Base-by-base conservation (phyloP, 2,329 filamentous ascomycete species). In the Aspergillus sp. region DNA sequence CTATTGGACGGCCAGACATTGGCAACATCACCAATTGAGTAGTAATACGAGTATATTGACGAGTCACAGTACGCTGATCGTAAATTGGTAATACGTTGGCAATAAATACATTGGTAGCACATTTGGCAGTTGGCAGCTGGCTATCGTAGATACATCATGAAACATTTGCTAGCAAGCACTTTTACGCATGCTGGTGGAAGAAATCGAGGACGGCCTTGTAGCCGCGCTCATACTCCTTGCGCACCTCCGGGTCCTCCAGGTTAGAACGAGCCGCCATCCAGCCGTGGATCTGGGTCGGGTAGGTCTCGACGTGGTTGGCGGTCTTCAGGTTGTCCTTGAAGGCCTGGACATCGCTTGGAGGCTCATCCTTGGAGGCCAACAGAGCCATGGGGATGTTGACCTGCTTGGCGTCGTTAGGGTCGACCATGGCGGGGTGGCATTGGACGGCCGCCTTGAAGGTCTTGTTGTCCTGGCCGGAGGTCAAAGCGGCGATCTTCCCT, bases 361-460 rank as follows among this genome's bases (percentile, higher is more conserved):
- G 61, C 68, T 82, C 79, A 42, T 81, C 79, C 60, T 73, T 74
- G 34, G 71, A 75, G 2, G 79, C 77, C 36, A 82, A 68, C 68
- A 81, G 69, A 5, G 73, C 71, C 61, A 77, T 77, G 1, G 79
- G 79, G 35, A 82, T 77, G 3, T 71, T 74, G 34, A 81, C 69
- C 4, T 69, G 70, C 42, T 73, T 69, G 2, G 78, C 79, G 53
- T 82, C 79, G 29, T 75, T 71, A 9, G 73, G 73, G 43, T 80
- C 78, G 8, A 82, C 71, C 78, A 82, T 80, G 29, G 78, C 79
- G 4, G 79, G 79, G 59, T 81, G 79, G 52, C 68, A 73, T 28
- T 76, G 69, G 7, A 72, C 79, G 3, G 73, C 78, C 10, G 73
- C 76, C 65, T 79, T 80, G 71, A 81, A 82, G 9, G 63, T 62